Percentiles rank a stretch among this genome's conserved stretches.
Evolutionary conservation across 257 asterid species (phyloP).

Genomic region (Ocimum tenuiflorum): DNA sequence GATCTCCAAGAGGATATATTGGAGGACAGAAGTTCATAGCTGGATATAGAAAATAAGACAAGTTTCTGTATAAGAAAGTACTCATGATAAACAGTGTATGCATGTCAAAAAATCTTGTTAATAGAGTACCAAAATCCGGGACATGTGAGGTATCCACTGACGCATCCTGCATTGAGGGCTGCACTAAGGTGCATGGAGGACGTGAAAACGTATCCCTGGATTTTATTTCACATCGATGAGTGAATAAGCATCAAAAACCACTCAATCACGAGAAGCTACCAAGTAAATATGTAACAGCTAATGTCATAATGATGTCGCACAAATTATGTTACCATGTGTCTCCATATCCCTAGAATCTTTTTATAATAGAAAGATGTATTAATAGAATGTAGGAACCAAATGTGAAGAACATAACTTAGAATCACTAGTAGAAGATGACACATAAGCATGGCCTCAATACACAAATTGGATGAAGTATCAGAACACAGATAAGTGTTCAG

Average conservation of each 20-base stretch:
- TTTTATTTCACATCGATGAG: constrained; percentile 24
- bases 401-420: constrained; percentile 15
- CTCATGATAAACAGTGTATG: constrained; percentile 10
- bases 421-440: background rate
- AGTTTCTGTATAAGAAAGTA: constrained; percentile 14
- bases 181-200: constrained; percentile 90
- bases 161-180: constrained; percentile 66
- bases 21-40: constrained; percentile 80
- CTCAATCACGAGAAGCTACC: constrained; percentile 7
- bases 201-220: constrained; percentile 92
- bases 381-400: constrained; percentile 3
- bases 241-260: constrained; percentile 1
- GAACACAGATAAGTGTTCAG: background rate
- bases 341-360: background rate
- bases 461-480: background rate
- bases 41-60: constrained; percentile 31
- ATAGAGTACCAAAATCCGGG: constrained; percentile 72
- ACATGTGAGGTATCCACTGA: constrained; percentile 35
- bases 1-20: constrained; percentile 84
- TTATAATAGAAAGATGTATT: background rate
- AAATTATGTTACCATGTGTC: constrained; percentile 1
- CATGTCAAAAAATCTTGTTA: constrained; percentile 20
- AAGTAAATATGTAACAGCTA: constrained; percentile 3
- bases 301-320: background rate
- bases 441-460: background rate